Evolutionary conservation across 371 early-diverging fungal genomes (phyloP).

Genomic region (Mucor velutinosus): DNA sequence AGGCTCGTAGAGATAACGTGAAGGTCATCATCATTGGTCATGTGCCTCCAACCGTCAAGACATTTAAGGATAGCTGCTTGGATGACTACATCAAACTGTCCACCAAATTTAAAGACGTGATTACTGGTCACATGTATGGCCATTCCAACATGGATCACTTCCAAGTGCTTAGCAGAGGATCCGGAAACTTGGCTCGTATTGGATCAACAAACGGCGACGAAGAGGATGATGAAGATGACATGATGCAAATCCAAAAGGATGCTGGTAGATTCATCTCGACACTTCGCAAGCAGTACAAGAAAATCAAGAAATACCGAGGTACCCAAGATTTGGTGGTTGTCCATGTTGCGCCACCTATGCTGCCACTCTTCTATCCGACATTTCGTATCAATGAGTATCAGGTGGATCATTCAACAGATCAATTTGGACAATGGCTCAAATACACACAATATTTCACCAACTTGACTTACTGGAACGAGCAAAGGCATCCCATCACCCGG

Average conservation of each 20-base stretch:
- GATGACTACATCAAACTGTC: slow-evolving; percentile 60
- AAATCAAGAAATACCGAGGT: slow-evolving; percentile 35
- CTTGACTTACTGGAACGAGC: slow-evolving; percentile 21
- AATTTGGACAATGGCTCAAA: slow-evolving; percentile 21
- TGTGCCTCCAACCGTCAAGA: slow-evolving; percentile 68
- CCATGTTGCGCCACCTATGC: slow-evolving; percentile 65
- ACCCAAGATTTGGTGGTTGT: slow-evolving; percentile 49
- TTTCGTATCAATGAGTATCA: slow-evolving; percentile 66
- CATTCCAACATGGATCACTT: slow-evolving; percentile 80
- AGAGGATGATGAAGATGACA: slow-evolving; percentile 32
- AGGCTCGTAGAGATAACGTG: slow-evolving; percentile 41
- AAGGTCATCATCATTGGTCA: slow-evolving; percentile 76
- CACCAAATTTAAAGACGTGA: slow-evolving; percentile 54
- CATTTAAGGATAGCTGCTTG: slow-evolving; percentile 66
- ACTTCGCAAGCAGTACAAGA: slow-evolving; percentile 30
- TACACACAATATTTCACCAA: slow-evolving; percentile 26
- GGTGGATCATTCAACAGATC: not conserved
- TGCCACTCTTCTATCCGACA: slow-evolving; percentile 71
- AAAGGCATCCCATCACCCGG: not conserved
- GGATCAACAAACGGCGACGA: slow-evolving; percentile 1
- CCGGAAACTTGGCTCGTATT: not conserved
- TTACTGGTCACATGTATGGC: slow-evolving; percentile 73
- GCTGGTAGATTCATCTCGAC: slow-evolving; percentile 33
- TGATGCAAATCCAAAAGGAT: slow-evolving; percentile 48
- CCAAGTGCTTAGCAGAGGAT: slow-evolving; percentile 46